These are phyloP conservation scores for Kalanchoe fedtschenkoi DNA, from an alignment of 164 flowering plant species.

Conservation along the genomic window DNA sequence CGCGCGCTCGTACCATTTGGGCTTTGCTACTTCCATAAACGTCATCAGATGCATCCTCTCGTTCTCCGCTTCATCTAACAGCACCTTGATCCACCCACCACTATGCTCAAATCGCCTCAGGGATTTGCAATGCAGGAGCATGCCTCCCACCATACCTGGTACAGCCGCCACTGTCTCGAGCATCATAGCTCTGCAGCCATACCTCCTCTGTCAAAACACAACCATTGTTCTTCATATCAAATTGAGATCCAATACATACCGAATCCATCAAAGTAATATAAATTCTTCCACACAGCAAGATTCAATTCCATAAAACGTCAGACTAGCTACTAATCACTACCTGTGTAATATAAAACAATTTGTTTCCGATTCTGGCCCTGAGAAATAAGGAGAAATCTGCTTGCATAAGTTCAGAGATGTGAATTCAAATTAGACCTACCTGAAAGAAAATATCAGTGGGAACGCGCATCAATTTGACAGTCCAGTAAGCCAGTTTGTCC, in stretches of 20 bases:
- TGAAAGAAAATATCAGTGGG: too few species aligned
- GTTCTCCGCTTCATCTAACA: conserved; percentile 42
- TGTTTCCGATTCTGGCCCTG: too few species aligned
- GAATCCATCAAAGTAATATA: too few species aligned
- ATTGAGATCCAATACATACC: too few species aligned
- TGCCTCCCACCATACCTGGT: conserved; percentile 43
- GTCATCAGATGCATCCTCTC: conserved; percentile 49
- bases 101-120: conserved; percentile 38
- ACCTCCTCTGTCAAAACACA: conserved; percentile 22
- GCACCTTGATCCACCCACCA: conserved; percentile 44
- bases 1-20: conserved; percentile 33
- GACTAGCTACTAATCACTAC: too few species aligned
- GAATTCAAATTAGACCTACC: conserved; percentile 26
- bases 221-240: background rate
- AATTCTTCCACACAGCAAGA: too few species aligned
- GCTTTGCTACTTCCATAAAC: conserved; percentile 28
- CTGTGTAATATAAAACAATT: too few species aligned
- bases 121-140: too few species aligned
- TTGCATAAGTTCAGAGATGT: background rate
- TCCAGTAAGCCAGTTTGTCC: conserved; percentile 76
- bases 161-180: conserved; percentile 46
- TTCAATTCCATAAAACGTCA: too few species aligned
- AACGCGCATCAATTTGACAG: conserved; percentile 60
- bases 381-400: too few species aligned
- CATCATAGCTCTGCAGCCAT: conserved; percentile 37